Evolutionary conservation across 2,329 filamentous ascomycete species (phyloP), one percentile per base, ranked within the genome.

Genomic region (Cryphonectria carpinicola): DNA sequence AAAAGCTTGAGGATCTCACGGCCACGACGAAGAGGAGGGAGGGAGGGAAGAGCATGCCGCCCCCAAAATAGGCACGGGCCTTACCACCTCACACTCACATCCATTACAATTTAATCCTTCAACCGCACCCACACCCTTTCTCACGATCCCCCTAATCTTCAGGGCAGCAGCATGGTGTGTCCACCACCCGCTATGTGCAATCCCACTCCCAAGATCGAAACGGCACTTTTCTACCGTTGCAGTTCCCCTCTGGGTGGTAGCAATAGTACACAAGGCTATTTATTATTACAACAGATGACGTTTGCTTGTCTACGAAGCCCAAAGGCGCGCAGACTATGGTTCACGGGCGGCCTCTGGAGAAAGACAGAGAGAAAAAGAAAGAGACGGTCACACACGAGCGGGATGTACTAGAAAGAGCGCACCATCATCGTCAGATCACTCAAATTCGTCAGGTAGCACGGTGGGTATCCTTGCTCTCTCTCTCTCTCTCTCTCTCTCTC

Each of bases 31-130:
- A 4, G 58, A 60, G 56, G 28, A 37, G 17, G 58, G 32, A 35
- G 22, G 46, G 41, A 37, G 56, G 8, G 35, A 14, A 19, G 32
- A 35, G 22, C 35, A 22, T 35, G 25, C 67, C 64, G 64, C 64
- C 67, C 70, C 67, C 60, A 64, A 65, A 70, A 70, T 67, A 71
- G 67, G 70, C 56, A 28, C 67, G n/a, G 28, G 54, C 25, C 37
- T 35, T 66, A 17, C 49, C 46, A 56, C 32, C 56, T 22, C 22
- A 61, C 35, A 6, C n/a, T 46, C 25, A 32, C 39, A 52, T 46
- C 41, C 62, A n/a, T 49, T 32, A 52, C 62, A 65, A 11, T 49
- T n/a, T 58, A 19, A 61, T 39, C 35, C 35, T 61, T 28, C 52
- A 32, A 28, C 52, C 13, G n/a, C 52, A 56, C 49, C 17, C 35